Base-by-base conservation (phyloP, 2,329 filamentous ascomycete species). In the Phoma sp. region DNA sequence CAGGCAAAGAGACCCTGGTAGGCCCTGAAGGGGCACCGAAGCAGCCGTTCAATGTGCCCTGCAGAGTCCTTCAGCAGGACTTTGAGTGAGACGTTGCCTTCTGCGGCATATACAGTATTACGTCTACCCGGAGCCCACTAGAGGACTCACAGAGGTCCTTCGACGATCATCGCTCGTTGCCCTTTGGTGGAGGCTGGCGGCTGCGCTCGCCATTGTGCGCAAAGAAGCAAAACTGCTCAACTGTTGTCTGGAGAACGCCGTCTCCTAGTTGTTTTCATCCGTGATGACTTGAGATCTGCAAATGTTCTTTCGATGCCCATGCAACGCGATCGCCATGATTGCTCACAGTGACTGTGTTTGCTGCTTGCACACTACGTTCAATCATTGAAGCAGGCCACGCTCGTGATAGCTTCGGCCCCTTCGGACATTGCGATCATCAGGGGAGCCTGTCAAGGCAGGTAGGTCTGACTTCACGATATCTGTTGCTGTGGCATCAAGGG, bases 361-460 rank as follows among this genome's bases (percentile, higher is more conserved):
- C 26, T 43, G 26, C 33, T 51, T 39, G 39, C 47, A 51, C 26
- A 51, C 20, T 14, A 23, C 40, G 20, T 26, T 38, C 17, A n/a
- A 23, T 33, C 10, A n/a, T 38, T 25, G 18, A 21, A 25, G 9
- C 3, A 5, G 12, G 32, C 15, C 21, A 9, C 9, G 18, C 42
- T 43, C 21, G 25, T 25, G 23, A 29, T 33, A 21, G 14, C 15
- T 29, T 49, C 46, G 45, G 51, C 25, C 29, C n/a, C 28, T 40
- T 46, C 28, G 26, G 21, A 43, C 33, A 54, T 54, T 54, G 28
- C 14, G 51, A 54, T 54, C 51, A 25, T 29, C 51, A 33, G 30
- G 23, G n/a, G 29, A 39, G 51, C 51, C 39, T 49, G 36, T 39
- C 29, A 25, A 7, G 21, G 15, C 25, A 23, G 7, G 12, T 30